A percentile compares a stretch with the other conserved stretches of the same genome.
Conservation (phyloP, 371 early-diverging fungal genomes). For the Rhizopus microsporus region DNA sequence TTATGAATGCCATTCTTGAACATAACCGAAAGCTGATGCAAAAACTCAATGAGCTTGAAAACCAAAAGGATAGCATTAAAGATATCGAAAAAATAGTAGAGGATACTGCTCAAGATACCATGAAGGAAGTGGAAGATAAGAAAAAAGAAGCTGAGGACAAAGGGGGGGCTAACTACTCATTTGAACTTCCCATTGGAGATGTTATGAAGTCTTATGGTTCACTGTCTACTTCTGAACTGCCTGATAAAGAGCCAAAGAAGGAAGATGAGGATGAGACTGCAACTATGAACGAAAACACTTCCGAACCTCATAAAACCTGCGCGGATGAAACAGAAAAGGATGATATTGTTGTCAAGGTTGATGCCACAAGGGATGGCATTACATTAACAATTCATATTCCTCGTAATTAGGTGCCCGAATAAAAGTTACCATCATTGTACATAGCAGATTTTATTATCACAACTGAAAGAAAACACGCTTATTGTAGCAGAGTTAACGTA, state of each 20-base stretch:
- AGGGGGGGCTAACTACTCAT: slow-evolving; percentile 14
- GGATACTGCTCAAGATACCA: slow-evolving; percentile 14
- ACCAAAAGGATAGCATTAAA: slow-evolving; percentile 3
- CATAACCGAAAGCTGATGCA: slow-evolving; percentile 19
- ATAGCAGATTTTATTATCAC: background rate
- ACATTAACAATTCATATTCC: slow-evolving; percentile 32
- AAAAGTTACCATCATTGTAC: background rate
- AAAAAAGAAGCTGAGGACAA: slow-evolving; percentile 6
- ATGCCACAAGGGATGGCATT: slow-evolving; percentile 30
- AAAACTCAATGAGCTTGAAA: slow-evolving; percentile 8
- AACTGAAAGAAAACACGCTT: background rate
- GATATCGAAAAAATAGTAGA: slow-evolving; percentile 4
- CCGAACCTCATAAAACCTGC: background rate
- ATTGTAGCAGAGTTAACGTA: slow-evolving; percentile 25
- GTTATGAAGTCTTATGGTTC: slow-evolving; percentile 16
- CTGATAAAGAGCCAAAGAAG: slow-evolving; percentile 1
- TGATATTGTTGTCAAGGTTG: slow-evolving; percentile 30
- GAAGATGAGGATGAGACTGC: background rate
- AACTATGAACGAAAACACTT: background rate
- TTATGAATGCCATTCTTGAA: slow-evolving; percentile 28
- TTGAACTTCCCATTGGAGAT: slow-evolving; percentile 23
- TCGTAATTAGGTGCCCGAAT: slow-evolving; percentile 11
- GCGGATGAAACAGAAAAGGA: slow-evolving; percentile 7
- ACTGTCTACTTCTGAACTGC: slow-evolving; percentile 4
- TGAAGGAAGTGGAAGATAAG: slow-evolving; percentile 10